Evolutionary conservation across 1,139 yeast species (phyloP), one percentile per base, ranked within the genome.

Genomic region (Scheffersomyces cryptocercus): DNA sequence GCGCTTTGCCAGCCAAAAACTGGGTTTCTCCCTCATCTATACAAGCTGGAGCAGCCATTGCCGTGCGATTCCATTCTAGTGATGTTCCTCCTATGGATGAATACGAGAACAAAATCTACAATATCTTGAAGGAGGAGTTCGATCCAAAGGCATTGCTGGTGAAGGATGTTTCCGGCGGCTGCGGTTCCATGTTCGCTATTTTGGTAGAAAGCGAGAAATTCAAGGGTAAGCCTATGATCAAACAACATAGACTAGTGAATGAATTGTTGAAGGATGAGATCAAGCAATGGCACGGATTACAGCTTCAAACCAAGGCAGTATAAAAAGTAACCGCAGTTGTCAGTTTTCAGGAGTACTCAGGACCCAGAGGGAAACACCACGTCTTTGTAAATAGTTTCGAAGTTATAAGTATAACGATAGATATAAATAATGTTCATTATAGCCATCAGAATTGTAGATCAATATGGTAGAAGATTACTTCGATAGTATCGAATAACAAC

Each of bases 131-230:
- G 14, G 63, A 70, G 14, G 75, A 76, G 43, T 77, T 90, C 40
- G 53, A 67, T 12, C 97, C 98, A 1, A 61, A 68, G 29, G 68
- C 66, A 36, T 68, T 90, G 40, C 74, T 75, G 39, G 96, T 91
- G 8, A 73, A 75, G 51, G 99, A 93, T 61, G 84, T 91, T 4
- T 84, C 95, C 24, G 98, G 79, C 16, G 99, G 99, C 0, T 95
- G 99, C 68, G 99, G 99, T 0, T 90, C 97, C 3, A 93, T 93
- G 98, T 95, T 89, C 68, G 90, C 96, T 37, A 93, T 93, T 41
- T 72, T 78, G 48, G 80, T 95, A 16, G 87, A 84, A 35, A 85
- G 96, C 45, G 73, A 72, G 2, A 72, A 81, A 58, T 93, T 93
- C 67, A 82, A 85, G 54, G 96, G 96, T 0, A 62, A 88, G 36